A percentile compares a stretch with the other conserved stretches of the same genome.
Conservation (phyloP, 164 flowering plant genomes). For the Aristolochia californica region DNA sequence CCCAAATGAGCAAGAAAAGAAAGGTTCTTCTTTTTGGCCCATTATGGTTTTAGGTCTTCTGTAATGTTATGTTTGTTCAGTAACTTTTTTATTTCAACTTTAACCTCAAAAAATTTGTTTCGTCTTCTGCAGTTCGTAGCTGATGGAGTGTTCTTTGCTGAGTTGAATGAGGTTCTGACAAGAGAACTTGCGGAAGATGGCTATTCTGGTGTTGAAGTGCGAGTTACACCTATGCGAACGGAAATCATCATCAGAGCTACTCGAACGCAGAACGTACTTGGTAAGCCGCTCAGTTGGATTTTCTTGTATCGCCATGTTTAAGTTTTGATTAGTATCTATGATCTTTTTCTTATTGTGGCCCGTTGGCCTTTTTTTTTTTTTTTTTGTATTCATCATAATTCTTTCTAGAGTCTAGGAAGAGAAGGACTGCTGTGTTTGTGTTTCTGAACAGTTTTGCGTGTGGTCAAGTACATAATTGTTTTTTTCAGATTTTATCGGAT, state of each 20-base stretch:
- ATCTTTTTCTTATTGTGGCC: no score
- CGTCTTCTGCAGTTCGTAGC: constrained; percentile 38
- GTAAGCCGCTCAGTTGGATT: constrained; percentile 13
- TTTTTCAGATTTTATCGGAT: no score
- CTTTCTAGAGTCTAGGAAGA: background rate
- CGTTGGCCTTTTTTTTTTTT: background rate
- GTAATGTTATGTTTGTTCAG: background rate
- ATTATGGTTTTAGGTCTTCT: background rate
- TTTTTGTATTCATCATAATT: background rate
- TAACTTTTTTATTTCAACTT: background rate
- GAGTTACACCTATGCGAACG: constrained; percentile 67
- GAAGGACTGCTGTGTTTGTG: no score
- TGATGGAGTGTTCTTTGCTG: constrained; percentile 60
- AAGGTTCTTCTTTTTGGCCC: constrained; percentile 23
- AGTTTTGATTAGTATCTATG: no score
- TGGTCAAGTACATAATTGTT: no score
- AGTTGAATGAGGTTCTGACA: constrained; percentile 48
- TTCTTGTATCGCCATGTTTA: background rate
- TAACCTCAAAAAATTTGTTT: no score
- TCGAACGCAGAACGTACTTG: constrained; percentile 56
- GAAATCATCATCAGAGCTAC: constrained; percentile 72
- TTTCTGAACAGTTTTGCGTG: no score
- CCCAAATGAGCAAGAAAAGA: constrained; percentile 60
- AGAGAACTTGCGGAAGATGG: constrained; percentile 72
- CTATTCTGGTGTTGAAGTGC: constrained; percentile 63